Conservation (phyloP, 1,284 basidiomycete species). For the Trametes polyzona region DNA sequence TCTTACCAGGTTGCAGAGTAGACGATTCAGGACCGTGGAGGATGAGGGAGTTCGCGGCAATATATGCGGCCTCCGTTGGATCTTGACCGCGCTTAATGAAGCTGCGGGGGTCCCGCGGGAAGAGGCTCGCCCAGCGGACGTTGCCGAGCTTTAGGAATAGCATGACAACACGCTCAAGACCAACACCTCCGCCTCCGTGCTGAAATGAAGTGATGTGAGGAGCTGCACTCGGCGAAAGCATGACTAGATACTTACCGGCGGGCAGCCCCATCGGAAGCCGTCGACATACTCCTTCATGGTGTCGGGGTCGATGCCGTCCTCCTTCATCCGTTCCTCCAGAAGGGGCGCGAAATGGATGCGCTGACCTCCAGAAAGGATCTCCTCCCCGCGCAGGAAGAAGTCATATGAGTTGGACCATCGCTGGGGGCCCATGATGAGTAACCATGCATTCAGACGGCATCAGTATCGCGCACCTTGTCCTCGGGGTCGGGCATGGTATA, state of each 20-base stretch:
- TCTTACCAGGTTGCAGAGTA: slow-evolving; percentile 33
- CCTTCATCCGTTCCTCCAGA: slow-evolving; percentile 61
- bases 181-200: slow-evolving; percentile 39
- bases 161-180: slow-evolving; percentile 69
- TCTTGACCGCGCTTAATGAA: slow-evolving; percentile 38
- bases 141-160: slow-evolving; percentile 66
- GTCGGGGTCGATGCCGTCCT: slow-evolving; percentile 53
- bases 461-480: slow-evolving; percentile 41
- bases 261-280: slow-evolving; percentile 68
- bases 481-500: slow-evolving; percentile 71
- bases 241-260: slow-evolving; percentile 44
- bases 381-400: slow-evolving; percentile 77
- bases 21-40: slow-evolving; percentile 37
- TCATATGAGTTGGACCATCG: slow-evolving; percentile 72
- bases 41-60: slow-evolving; percentile 34
- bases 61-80: slow-evolving; percentile 31
- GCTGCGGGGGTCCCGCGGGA: slow-evolving; percentile 65
- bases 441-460: not conserved
- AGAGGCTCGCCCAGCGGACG: slow-evolving; percentile 65
- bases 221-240: not conserved
- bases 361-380: slow-evolving; percentile 74
- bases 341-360: slow-evolving; percentile 65
- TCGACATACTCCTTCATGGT: slow-evolving; percentile 66
- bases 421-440: slow-evolving; percentile 7
- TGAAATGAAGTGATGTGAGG: not conserved